Evolutionary conservation across 2,329 filamentous ascomycete genomes (phyloP).

Genomic region (Apiospora hydei): DNA sequence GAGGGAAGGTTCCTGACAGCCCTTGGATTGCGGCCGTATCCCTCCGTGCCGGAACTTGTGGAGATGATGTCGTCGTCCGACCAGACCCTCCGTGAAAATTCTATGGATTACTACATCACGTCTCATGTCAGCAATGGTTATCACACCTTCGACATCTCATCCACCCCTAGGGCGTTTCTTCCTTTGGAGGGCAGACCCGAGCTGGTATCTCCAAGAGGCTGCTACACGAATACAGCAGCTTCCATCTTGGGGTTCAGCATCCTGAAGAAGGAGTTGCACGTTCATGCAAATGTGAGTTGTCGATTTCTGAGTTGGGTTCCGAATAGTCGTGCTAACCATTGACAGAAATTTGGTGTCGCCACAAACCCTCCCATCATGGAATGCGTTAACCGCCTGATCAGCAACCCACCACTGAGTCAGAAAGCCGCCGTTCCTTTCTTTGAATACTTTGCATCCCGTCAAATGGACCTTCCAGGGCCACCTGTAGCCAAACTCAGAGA

Average conservation of each 20-base stretch:
- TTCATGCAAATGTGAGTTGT: conserved; percentile 68
- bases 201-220: conserved; percentile 76
- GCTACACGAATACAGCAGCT: conserved; percentile 82
- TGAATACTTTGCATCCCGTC: conserved; percentile 80
- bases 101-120: conserved; percentile 82
- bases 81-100: conserved; percentile 66
- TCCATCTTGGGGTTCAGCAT: conserved; percentile 83
- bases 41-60: conserved; percentile 76
- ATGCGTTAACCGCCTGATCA: conserved; percentile 77
- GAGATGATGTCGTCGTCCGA: conserved; percentile 75
- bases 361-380: conserved; percentile 79
- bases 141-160: conserved; percentile 64
- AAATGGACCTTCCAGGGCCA: conserved; percentile 73
- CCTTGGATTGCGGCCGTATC: conserved; percentile 77
- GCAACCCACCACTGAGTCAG: conserved; percentile 72
- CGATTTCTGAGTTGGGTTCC: too few species aligned
- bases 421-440: conserved; percentile 76
- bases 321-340: conserved; percentile 1
- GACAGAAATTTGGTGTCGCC: conserved; percentile 80
- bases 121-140: conserved; percentile 84
- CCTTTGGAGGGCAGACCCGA: conserved; percentile 74
- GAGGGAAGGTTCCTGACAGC: conserved; percentile 78
- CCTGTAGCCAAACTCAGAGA: conserved; percentile 67
- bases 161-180: conserved; percentile 67
- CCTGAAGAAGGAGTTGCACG: conserved; percentile 76